Conservation (phyloP, 2,329 filamentous ascomycete species). For the Fusarium virguliforme region DNA sequence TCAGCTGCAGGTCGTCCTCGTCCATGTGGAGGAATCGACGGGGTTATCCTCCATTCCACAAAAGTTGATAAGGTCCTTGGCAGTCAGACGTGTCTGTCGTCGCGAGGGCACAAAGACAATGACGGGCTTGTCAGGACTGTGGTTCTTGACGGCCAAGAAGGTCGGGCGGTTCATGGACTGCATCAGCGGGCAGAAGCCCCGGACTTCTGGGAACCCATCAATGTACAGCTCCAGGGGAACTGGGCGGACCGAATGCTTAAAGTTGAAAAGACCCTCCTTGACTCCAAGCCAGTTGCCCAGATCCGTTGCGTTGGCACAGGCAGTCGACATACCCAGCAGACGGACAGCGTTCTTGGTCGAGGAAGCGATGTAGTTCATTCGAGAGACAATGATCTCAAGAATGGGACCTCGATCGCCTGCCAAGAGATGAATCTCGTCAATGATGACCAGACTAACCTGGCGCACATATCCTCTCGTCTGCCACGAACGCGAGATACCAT, state of each 20-base stretch:
- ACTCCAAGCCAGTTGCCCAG: slow-evolving; percentile 97
- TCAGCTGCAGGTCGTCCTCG: slow-evolving; percentile 91
- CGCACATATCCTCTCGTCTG: slow-evolving; percentile 97
- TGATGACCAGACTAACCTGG: slow-evolving; percentile 95
- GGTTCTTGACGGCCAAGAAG: slow-evolving; percentile 95
- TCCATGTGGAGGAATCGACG: slow-evolving; percentile 93
- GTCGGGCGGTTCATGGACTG: slow-evolving; percentile 99
- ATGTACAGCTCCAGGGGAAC: slow-evolving; percentile 98
- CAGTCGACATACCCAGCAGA: slow-evolving; percentile 98
- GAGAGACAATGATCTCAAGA: slow-evolving; percentile 93
- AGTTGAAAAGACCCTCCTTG: slow-evolving; percentile 96
- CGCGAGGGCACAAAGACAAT: slow-evolving; percentile 98
- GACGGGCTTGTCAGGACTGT: slow-evolving; percentile 96
- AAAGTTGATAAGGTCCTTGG: slow-evolving; percentile 95
- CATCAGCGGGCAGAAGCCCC: slow-evolving; percentile 98
- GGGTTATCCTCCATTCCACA: slow-evolving; percentile 98
- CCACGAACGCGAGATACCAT: slow-evolving; percentile 99
- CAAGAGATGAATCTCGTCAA: slow-evolving; percentile 98
- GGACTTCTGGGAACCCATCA: slow-evolving; percentile 94
- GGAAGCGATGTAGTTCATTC: slow-evolving; percentile 98
- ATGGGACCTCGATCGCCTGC: slow-evolving; percentile 97
- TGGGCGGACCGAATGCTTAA: slow-evolving; percentile 95
- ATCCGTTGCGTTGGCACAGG: slow-evolving; percentile 95
- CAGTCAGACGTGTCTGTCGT: slow-evolving; percentile 93
- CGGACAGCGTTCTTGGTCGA: slow-evolving; percentile 92